Conservation (phyloP, 192 early-diverging fungal genomes). For the Backusella psychrophila region DNA sequence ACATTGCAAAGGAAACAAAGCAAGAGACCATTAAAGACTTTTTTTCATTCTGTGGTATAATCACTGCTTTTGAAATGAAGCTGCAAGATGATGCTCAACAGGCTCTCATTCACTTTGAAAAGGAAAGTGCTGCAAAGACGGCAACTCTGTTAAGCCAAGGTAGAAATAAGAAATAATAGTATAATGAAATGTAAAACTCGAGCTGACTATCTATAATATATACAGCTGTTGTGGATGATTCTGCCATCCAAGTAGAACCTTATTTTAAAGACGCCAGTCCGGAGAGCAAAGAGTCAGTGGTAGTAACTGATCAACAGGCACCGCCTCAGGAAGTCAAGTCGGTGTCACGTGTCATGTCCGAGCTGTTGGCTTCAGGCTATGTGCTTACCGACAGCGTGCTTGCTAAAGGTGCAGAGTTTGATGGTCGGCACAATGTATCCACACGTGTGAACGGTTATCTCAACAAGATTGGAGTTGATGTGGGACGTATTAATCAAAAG, state of each 20-base stretch:
- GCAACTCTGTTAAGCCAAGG: constrained; percentile 50
- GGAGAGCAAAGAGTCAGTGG: neutral
- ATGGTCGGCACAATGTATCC: constrained; percentile 51
- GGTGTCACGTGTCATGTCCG: constrained; percentile 50
- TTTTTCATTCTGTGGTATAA: constrained; percentile 58
- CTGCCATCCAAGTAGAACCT: constrained; percentile 48
- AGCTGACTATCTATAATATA: neutral
- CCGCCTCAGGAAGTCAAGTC: constrained; percentile 28
- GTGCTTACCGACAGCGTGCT: constrained; percentile 55
- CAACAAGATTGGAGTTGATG: constrained; percentile 8
- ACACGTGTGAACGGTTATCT: constrained; percentile 25
- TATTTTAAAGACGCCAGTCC: constrained; percentile 27
- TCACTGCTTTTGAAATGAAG: constrained; percentile 50
- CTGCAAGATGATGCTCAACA: constrained; percentile 35
- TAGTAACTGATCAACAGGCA: neutral
- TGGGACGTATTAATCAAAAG: constrained; percentile 42
- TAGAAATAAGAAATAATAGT: neutral
- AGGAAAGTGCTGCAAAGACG: constrained; percentile 54
- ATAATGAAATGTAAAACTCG: neutral
- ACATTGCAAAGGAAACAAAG: constrained; percentile 44
- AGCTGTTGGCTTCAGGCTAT: constrained; percentile 68
- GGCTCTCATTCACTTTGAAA: constrained; percentile 49
- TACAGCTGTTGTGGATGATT: constrained; percentile 51
- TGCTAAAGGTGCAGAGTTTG: constrained; percentile 56
- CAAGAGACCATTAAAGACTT: constrained; percentile 57